A percentile compares a stretch with the other conserved stretches of the same genome.
Evolutionary conservation across 202 grass and related monocot genomes (phyloP).

Genomic region (Carex arenaria): DNA sequence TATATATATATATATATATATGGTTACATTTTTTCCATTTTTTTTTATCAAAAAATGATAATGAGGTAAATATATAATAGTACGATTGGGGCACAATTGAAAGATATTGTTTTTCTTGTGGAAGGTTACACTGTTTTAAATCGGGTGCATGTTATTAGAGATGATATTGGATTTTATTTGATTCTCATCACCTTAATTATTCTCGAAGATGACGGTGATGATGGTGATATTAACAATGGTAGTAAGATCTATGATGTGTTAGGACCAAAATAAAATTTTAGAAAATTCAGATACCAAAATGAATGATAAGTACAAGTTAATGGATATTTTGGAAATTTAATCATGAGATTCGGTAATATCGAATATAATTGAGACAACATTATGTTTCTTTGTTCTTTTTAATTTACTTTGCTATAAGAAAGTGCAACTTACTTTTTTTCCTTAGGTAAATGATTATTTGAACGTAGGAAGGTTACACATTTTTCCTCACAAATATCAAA

Average conservation of each 20-base stretch:
- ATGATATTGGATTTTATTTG: background rate
- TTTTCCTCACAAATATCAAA: slow-evolving; percentile 1
- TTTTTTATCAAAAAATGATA: background rate
- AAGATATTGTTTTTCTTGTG: no score
- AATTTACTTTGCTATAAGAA: background rate
- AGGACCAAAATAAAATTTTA: no score
- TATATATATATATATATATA: no score
- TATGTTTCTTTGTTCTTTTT: background rate
- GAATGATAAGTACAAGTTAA: no score
- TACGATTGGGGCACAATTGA: background rate
- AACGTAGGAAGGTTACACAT: background rate
- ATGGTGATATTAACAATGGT: background rate
- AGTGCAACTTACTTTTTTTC: background rate
- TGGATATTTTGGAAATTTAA: background rate
- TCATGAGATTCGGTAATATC: background rate
- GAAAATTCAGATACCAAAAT: no score
- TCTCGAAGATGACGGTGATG: background rate
- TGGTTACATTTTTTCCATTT: background rate
- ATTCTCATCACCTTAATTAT: background rate
- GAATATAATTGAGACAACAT: background rate
- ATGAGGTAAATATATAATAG: background rate
- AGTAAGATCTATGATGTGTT: no score
- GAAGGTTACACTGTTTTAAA: no score
- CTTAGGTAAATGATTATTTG: slow-evolving; percentile 4
- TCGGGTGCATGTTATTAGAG: no score